Conservation (phyloP, 169 alveolate genomes). For the Cystoisospora suis region DNA sequence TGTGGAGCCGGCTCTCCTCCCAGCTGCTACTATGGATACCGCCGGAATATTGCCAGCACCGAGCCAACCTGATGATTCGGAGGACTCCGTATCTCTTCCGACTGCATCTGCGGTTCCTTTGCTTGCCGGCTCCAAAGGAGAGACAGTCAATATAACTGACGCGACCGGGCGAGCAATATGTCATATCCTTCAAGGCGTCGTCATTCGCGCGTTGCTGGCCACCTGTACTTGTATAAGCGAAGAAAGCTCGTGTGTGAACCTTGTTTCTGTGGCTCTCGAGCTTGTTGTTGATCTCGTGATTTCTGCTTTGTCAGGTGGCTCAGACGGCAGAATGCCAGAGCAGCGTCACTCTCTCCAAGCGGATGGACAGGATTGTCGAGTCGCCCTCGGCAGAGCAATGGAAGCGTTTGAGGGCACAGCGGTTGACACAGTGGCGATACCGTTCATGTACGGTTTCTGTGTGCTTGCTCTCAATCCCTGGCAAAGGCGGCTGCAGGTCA, state of each 20-base stretch:
- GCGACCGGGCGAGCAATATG: not conserved
- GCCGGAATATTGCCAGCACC: too few species aligned
- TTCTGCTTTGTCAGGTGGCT: not conserved
- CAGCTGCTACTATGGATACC: too few species aligned
- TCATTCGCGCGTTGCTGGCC: not conserved
- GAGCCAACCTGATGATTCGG: too few species aligned
- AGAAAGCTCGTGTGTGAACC: not conserved
- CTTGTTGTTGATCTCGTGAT: not conserved
- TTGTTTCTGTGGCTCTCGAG: not conserved
- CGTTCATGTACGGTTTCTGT: slow-evolving; percentile 43
- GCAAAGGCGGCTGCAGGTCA: slow-evolving; percentile 43
- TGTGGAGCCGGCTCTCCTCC: too few species aligned
- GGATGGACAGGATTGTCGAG: not conserved
- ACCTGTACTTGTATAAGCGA: not conserved
- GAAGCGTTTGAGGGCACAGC: slow-evolving; percentile 20
- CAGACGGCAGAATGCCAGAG: too few species aligned
- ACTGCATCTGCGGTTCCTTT: too few species aligned
- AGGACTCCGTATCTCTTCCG: too few species aligned
- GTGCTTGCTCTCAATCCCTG: slow-evolving; percentile 39
- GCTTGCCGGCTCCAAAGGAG: too few species aligned
- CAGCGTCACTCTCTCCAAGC: not conserved
- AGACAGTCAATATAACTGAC: too few species aligned
- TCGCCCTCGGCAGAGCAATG: not conserved
- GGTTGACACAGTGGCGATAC: slow-evolving; percentile 52
- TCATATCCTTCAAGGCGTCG: not conserved